These are phyloP conservation scores for Ceratocystis cacaofunesta DNA, from an alignment of 2,329 filamentous ascomycete species.

Conservation along the genomic window DNA sequence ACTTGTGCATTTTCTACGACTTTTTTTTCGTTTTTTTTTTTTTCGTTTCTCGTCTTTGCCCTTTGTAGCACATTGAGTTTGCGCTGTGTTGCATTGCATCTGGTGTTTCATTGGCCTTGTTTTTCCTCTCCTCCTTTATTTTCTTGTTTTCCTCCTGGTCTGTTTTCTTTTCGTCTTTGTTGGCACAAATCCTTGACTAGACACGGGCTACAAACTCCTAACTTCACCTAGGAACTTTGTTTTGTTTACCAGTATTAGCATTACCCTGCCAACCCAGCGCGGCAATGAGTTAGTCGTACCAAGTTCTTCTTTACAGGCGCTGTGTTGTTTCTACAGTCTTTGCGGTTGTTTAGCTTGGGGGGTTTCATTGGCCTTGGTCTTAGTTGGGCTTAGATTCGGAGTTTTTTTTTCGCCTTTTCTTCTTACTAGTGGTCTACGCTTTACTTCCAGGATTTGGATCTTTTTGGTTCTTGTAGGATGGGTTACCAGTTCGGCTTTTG, in stretches of 20 bases:
- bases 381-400: background rate
- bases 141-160: background rate
- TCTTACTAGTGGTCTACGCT: background rate
- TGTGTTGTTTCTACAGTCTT: background rate
- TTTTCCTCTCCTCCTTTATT: background rate
- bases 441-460: background rate
- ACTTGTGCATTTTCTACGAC: background rate
- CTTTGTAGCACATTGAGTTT: background rate
- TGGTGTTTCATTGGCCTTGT: background rate
- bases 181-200: no score
- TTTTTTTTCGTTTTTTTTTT: background rate
- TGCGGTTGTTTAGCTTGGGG: background rate
- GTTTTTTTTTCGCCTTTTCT: background rate
- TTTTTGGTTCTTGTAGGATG: background rate
- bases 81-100: background rate
- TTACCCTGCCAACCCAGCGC: background rate
- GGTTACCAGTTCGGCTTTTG: background rate
- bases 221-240: background rate
- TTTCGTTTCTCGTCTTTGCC: background rate
- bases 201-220: no score
- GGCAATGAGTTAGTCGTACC: background rate
- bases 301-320: background rate
- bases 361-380: background rate
- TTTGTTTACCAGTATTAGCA: background rate
- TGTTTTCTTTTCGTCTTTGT: background rate